Conservation (phyloP, 441 rosid genomes). For the Pelargonium fulgidum region DNA sequence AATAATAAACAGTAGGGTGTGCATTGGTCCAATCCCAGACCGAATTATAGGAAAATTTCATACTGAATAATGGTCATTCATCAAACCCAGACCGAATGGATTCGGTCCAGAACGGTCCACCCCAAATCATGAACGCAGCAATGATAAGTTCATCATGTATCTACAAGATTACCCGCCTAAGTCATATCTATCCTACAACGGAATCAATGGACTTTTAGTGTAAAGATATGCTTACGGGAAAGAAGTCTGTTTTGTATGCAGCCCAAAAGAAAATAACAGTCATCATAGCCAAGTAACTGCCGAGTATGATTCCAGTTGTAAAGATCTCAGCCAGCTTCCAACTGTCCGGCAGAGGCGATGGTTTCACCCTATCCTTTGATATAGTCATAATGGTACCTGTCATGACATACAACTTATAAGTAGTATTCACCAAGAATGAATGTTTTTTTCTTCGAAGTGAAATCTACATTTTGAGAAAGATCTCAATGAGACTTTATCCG, state of each 20-base stretch:
- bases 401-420: constrained; percentile 2
- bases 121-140: not conserved
- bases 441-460: too few species aligned
- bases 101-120: not conserved
- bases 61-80: too few species aligned
- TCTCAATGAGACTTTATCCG: too few species aligned
- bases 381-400: constrained; percentile 48
- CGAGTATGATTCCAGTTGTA: constrained; percentile 41
- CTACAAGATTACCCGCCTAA: not conserved
- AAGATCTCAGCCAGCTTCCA: constrained; percentile 49
- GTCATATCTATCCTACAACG: not conserved
- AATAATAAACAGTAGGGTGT: not conserved
- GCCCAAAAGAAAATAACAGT: constrained; percentile 54
- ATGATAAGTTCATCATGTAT: not conserved
- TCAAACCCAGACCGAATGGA: not conserved
- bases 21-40: too few species aligned
- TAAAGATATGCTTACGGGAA: constrained; percentile 32
- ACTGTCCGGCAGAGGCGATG: constrained; percentile 49
- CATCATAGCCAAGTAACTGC: constrained; percentile 49
- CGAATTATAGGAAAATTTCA: too few species aligned
- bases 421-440: not conserved
- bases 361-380: constrained; percentile 48
- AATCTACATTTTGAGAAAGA: too few species aligned
- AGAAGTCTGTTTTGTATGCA: constrained; percentile 35
- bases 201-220: not conserved